Base-by-base conservation (phyloP, 2,329 filamentous ascomycete species). In the Allantophomopsis lycopodina region DNA sequence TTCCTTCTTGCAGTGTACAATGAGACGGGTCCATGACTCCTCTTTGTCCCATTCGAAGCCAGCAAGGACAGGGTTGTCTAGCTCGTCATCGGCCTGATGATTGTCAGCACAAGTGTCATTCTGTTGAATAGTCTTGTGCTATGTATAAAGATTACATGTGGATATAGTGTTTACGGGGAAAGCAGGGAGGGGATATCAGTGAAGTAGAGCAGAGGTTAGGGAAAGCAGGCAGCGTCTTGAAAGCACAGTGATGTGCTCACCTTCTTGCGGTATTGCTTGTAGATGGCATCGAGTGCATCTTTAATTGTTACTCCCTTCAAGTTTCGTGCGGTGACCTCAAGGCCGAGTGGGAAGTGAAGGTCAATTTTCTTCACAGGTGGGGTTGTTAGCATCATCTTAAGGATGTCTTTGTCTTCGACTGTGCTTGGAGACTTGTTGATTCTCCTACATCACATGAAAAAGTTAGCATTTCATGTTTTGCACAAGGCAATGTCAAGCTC, bases 21-120 rank as follows among this genome's bases (percentile, higher is more conserved):
- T 69, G 55, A 96, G 73, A 48, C 77, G 75, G 40, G 84, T 89
- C 79, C 86, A 94, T 57, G 78, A 86, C 63, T 94, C 85, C 51
- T 94, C 83, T 60, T 82, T 84, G 64, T 94, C 83, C 88, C 88
- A 95, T 70, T 94, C 87, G 66, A 96, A 95, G 49, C 89, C 89
- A 54, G 80, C 80, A 50, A 96, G 79, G 70, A 88, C 86, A 47
- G 88, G 85, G 49, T 74, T 70, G 41, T 89, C 83, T 45, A 96
- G 71, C 61, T 95, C 89, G 59, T 96, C 89, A 55, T 96, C 89
- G 44, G 81, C 73, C 88, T 94, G 52, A 45, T 41, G 20, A 37
- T 38, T 39, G 37, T 55, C 42, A 55, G 51, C 38, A 43, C 16
- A 17, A 34, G n/a, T 11, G 32, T 34, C 32, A 34, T 34, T 34